Evolutionary conservation across 2,329 filamentous ascomycete species (phyloP).

Genomic region (Sarocladiaceae sp.): DNA sequence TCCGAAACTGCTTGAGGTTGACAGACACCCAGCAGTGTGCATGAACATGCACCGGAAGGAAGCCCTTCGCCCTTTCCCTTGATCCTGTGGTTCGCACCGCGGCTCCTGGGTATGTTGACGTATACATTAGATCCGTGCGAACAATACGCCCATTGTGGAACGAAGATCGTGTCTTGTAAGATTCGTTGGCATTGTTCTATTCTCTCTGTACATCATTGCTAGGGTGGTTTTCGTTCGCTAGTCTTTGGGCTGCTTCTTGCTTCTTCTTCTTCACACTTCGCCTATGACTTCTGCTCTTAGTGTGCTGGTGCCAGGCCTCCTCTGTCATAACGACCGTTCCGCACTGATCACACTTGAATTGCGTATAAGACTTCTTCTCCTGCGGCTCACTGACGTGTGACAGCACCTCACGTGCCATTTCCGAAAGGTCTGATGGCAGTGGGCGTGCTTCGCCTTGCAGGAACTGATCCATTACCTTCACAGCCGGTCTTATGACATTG

Average conservation of each 20-base stretch:
- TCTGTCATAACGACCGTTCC: constrained; percentile 57
- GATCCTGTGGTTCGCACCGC: no score
- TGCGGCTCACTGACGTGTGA: constrained; percentile 41
- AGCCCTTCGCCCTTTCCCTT: no score
- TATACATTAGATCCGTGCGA: not conserved
- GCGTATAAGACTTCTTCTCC: constrained; percentile 35
- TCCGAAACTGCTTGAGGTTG: no score
- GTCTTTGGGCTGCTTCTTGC: constrained; percentile 14
- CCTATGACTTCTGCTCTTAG: constrained; percentile 32
- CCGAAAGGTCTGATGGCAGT: constrained; percentile 42
- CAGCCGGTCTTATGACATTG: constrained; percentile 63
- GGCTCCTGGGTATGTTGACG: not conserved
- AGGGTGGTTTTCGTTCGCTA: not conserved
- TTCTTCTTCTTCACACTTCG: constrained; percentile 30
- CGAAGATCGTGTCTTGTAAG: no score
- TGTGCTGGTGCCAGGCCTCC: constrained; percentile 37
- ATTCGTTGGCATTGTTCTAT: not conserved
- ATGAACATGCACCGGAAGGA: no score
- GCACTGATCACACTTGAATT: constrained; percentile 65
- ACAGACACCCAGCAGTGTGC: no score
- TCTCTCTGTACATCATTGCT: constrained; percentile 6
- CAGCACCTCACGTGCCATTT: constrained; percentile 49
- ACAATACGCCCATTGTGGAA: no score
- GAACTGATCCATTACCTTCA: constrained; percentile 58
- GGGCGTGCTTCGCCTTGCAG: constrained; percentile 54